Percentiles rank a stretch among this genome's conserved stretches.
These are phyloP conservation scores for Penicillium fimorum DNA, from an alignment of 495 filamentous ascomycete species.

Conservation along the genomic window DNA sequence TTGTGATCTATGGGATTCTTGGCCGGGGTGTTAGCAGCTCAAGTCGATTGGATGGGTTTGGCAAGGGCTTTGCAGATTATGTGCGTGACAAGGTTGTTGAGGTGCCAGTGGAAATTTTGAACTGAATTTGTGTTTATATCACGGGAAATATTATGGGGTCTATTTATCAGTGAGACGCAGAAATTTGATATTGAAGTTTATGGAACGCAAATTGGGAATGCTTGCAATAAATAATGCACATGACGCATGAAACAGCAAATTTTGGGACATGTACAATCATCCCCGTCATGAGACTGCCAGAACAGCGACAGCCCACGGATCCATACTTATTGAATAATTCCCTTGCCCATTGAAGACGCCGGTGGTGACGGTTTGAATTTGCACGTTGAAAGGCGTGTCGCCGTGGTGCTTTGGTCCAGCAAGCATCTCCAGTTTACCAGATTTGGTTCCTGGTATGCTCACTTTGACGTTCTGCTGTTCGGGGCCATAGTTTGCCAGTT, in stretches of 20 bases:
- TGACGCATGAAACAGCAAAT: neutral
- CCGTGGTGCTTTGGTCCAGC: conserved; percentile 21
- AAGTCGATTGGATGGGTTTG: conserved; percentile 46
- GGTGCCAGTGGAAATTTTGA: conserved; percentile 32
- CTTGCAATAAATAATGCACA: neutral
- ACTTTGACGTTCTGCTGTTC: conserved; percentile 25
- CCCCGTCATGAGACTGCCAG: conserved; percentile 20
- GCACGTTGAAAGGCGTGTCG: conserved; percentile 27
- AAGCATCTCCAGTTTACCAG: conserved; percentile 30
- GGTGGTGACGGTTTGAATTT: conserved; percentile 14
- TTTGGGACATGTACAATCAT: too few relatives aligned
- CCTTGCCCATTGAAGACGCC: conserved; percentile 15
- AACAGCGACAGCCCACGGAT: conserved; percentile 33
- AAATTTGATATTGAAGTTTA: neutral
- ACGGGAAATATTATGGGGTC: neutral
- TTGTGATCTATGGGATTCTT: conserved; percentile 51
- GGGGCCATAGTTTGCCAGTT: conserved; percentile 34
- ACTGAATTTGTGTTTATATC: neutral
- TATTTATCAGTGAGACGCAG: neutral
- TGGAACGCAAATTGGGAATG: neutral
- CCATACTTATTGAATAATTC: conserved; percentile 28
- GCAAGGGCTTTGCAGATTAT: conserved; percentile 53
- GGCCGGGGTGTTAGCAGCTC: conserved; percentile 51
- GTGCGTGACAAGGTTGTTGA: conserved; percentile 45
- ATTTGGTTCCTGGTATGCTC: conserved; percentile 25